A percentile compares a stretch with the other conserved stretches of the same genome.
Evolutionary conservation across 768 basidiomycete genomes (phyloP).

Genomic region (Lyophyllum decastes): DNA sequence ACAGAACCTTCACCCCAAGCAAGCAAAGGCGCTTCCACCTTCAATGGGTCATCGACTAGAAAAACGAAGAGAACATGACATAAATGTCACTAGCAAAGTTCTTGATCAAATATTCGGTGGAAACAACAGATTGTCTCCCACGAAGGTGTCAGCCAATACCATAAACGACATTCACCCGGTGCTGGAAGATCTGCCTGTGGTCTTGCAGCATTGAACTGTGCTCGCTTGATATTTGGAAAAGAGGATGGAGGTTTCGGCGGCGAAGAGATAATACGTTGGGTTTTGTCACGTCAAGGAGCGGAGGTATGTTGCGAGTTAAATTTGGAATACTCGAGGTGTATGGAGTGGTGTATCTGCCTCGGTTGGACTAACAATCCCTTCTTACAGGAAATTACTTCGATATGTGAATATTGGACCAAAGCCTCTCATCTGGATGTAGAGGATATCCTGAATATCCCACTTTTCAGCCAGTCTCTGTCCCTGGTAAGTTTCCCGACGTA

Average conservation of each 20-base stretch:
- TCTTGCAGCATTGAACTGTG: constrained; percentile 67
- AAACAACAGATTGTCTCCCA: constrained; percentile 45
- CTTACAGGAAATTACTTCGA: constrained; percentile 58
- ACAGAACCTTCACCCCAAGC: too few relatives aligned
- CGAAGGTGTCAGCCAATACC: constrained; percentile 58
- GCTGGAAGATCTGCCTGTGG: constrained; percentile 57
- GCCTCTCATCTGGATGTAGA: constrained; percentile 58
- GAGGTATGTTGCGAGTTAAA: constrained; percentile 30
- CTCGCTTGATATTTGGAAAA: constrained; percentile 45
- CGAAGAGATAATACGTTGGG: constrained; percentile 29
- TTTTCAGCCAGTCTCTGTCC: constrained; percentile 45
- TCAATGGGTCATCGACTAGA: background rate
- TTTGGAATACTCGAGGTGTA: background rate
- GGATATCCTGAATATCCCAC: constrained; percentile 47
- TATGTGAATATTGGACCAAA: constrained; percentile 58
- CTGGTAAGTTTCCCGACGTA: constrained; percentile 26
- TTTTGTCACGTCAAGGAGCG: constrained; percentile 32
- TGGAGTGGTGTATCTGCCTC: too few relatives aligned
- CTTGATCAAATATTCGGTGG: constrained; percentile 17
- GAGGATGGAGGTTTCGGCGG: constrained; percentile 31
- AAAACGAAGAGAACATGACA: background rate
- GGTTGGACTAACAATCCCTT: background rate
- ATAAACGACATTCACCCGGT: constrained; percentile 30
- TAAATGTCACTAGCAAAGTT: constrained; percentile 15
- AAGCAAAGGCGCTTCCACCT: too few relatives aligned